phyloP scores from a whole-genome alignment of 176 grass and related monocot species.

The Triticum monococcum region DNA sequence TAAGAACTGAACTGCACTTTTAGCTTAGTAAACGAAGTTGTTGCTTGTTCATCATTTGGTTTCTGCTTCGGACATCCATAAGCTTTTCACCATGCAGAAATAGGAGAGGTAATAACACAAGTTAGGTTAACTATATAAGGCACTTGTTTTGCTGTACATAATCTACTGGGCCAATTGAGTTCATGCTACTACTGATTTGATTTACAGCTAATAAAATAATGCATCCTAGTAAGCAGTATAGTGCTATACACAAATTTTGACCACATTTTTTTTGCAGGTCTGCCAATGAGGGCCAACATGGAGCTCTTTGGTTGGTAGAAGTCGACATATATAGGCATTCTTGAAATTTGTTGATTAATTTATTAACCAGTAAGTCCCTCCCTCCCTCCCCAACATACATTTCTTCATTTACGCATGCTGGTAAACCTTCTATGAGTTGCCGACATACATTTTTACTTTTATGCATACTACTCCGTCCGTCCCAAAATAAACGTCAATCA shows the following conservation, averaged over 20 bases:
- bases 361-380: conserved; percentile 35
- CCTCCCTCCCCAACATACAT: background rate
- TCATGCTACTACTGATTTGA: background rate
- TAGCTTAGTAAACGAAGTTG: background rate
- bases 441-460: background rate
- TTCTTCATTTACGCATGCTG: no score
- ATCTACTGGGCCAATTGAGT: background rate
- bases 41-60: background rate
- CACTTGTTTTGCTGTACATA: background rate
- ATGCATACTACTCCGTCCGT: background rate
- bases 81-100: background rate
- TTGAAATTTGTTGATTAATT: conserved; percentile 18
- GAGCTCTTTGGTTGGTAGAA: conserved; percentile 28
- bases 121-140: background rate
- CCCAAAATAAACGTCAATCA: no score
- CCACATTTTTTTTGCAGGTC: conserved; percentile 36
- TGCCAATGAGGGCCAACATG: conserved; percentile 24
- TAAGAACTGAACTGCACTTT: background rate
- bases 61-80: background rate
- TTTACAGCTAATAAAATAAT: background rate
- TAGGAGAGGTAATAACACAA: background rate
- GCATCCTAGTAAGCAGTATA: background rate
- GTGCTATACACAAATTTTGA: conserved; percentile 17
- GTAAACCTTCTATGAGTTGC: conserved; percentile 1
- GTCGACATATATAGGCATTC: background rate